Evolutionary conservation across 345 rosid species (phyloP).

Genomic region (Lepidium sativum): DNA sequence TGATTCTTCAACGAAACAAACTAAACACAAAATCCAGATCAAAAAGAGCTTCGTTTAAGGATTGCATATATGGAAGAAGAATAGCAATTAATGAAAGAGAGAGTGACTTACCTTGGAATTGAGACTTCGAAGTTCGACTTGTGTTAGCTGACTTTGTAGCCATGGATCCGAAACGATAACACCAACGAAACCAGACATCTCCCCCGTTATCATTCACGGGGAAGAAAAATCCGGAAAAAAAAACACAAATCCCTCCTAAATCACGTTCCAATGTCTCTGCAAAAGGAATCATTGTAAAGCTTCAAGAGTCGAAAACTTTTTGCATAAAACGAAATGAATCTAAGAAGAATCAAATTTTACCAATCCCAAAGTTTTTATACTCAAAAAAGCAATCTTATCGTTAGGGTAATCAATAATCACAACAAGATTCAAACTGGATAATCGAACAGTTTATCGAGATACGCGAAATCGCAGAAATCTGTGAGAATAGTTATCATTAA

Average conservation of each 20-base stretch:
- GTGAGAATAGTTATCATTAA: not conserved
- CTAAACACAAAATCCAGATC: constrained; percentile 30
- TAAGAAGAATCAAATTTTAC: not conserved
- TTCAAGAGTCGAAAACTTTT: not conserved
- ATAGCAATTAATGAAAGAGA: not conserved
- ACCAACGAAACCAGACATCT: constrained; percentile 72
- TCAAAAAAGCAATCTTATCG: constrained; percentile 10
- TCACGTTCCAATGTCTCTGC: constrained; percentile 7
- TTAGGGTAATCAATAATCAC: not conserved
- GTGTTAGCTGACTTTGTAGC: constrained; percentile 88
- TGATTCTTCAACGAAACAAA: constrained; percentile 51
- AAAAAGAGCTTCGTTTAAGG: not conserved
- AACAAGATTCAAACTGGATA: constrained; percentile 6
- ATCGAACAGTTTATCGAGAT: constrained; percentile 11
- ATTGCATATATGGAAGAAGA: not conserved
- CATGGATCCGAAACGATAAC: constrained; percentile 71
- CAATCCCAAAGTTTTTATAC: constrained; percentile 3
- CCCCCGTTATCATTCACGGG: constrained; percentile 6
- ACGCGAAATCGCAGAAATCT: constrained; percentile 8
- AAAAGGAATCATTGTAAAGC: not conserved
- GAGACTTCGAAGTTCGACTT: constrained; percentile 87
- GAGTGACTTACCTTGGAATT: constrained; percentile 43
- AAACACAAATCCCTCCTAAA: not conserved
- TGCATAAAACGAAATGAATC: not conserved
- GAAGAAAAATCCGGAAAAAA: not conserved